Evolutionary conservation across 2,329 filamentous ascomycete genomes (phyloP).

Genomic region (Apiospora pterosperma): DNA sequence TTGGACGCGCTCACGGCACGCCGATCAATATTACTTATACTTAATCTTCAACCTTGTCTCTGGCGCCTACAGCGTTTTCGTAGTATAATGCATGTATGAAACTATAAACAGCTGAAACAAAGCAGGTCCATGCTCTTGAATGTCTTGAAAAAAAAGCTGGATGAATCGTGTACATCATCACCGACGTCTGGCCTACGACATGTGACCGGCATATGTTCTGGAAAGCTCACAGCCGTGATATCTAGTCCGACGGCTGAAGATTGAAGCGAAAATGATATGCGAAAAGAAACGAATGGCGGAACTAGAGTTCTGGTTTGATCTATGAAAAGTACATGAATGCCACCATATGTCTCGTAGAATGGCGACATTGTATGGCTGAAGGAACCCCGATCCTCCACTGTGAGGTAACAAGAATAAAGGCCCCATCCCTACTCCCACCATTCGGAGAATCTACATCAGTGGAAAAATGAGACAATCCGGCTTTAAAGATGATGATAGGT

Average conservation of each 20-base stretch:
- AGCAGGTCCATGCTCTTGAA: too few relatives aligned
- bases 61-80: too few relatives aligned
- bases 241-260: background rate
- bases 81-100: too few relatives aligned
- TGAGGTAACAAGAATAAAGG: background rate
- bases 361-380: background rate
- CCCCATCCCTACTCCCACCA: background rate
- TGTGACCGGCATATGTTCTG: too few relatives aligned
- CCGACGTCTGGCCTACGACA: too few relatives aligned
- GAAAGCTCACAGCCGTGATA: background rate
- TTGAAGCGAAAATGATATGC: background rate
- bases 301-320: background rate
- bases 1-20: too few relatives aligned
- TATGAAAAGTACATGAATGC: background rate
- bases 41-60: too few relatives aligned
- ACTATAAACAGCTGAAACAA: too few relatives aligned
- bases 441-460: background rate
- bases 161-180: too few relatives aligned
- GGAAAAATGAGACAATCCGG: slow-evolving; percentile 7
- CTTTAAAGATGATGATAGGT: slow-evolving; percentile 19
- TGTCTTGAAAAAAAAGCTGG: too few relatives aligned
- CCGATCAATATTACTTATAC: too few relatives aligned
- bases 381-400: background rate
- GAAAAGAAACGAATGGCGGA: background rate
- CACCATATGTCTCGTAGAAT: background rate